Conservation (phyloP, 257 asterid species). For the Linaria vulgaris region DNA sequence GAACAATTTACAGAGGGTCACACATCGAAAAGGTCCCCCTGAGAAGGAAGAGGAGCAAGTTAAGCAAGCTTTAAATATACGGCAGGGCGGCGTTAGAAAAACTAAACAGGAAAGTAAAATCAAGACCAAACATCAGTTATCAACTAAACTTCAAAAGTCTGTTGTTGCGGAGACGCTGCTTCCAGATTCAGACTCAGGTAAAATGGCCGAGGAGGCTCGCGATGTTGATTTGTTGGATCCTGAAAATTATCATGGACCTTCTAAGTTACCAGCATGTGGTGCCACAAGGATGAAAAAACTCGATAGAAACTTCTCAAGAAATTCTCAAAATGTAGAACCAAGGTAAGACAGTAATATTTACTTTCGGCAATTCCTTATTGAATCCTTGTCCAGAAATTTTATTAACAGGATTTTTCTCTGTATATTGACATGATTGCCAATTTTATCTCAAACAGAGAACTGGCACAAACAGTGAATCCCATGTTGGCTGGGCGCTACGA, state of each 20-base stretch:
- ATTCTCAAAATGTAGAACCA: constrained; percentile 77
- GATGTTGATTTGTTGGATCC: constrained; percentile 48
- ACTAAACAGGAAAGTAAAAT: constrained; percentile 55
- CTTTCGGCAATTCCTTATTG: neutral
- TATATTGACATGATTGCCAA: constrained; percentile 17
- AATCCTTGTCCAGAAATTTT: neutral
- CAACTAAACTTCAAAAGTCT: constrained; percentile 48
- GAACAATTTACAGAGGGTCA: constrained; percentile 51
- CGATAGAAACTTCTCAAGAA: constrained; percentile 51
- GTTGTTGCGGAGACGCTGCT: constrained; percentile 40
- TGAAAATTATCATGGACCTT: constrained; percentile 46
- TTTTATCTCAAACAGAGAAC: constrained; percentile 44
- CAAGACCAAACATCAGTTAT: constrained; percentile 50
- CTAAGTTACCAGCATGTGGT: constrained; percentile 35
- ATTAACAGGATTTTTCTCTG: neutral
- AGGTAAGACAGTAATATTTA: constrained; percentile 41
- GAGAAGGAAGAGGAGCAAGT: constrained; percentile 70
- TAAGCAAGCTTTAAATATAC: constrained; percentile 58
- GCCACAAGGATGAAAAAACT: constrained; percentile 47
- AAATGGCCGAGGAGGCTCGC: constrained; percentile 42
- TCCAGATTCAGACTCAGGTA: constrained; percentile 35
- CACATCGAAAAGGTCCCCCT: constrained; percentile 42
- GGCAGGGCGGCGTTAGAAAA: constrained; percentile 72
- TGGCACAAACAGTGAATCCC: constrained; percentile 38
- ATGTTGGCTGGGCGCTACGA: constrained; percentile 41